These are phyloP conservation scores for Fusarium bulbicola DNA, from an alignment of 2,329 filamentous ascomycete species.

Conservation along the genomic window DNA sequence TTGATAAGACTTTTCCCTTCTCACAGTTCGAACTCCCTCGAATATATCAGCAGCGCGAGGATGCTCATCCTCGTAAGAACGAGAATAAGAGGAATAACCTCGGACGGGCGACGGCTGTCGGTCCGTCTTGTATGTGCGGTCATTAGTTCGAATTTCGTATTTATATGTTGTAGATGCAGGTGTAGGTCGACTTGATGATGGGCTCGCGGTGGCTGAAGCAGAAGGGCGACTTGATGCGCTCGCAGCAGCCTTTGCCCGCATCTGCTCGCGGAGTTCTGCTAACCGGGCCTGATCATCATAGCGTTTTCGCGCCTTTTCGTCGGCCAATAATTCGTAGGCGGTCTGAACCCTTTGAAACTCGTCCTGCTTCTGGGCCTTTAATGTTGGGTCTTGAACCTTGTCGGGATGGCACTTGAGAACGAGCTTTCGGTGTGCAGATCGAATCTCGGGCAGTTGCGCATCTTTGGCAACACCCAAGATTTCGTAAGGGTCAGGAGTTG, in stretches of 20 bases:
- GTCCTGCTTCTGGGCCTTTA: constrained; percentile 81
- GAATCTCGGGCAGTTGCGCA: constrained; percentile 76
- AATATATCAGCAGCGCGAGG: constrained; percentile 51
- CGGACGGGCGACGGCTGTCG: constrained; percentile 42
- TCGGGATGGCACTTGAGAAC: constrained; percentile 91
- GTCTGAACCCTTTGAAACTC: constrained; percentile 94
- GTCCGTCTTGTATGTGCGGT: constrained; percentile 54
- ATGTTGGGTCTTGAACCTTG: constrained; percentile 81
- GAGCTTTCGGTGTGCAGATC: constrained; percentile 83
- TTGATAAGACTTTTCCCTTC: constrained; percentile 59
- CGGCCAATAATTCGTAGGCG: constrained; percentile 89
- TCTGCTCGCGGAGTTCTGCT: constrained; percentile 69
- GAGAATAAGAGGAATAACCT: constrained; percentile 47
- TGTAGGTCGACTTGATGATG: constrained; percentile 42
- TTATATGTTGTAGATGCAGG: constrained; percentile 50
- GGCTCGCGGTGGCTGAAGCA: constrained; percentile 10
- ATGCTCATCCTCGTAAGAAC: constrained; percentile 59
- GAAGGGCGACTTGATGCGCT: constrained; percentile 17
- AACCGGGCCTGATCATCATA: constrained; percentile 82
- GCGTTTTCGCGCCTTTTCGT: constrained; percentile 74
- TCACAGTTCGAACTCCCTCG: constrained; percentile 55
- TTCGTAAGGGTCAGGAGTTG: constrained; percentile 79
- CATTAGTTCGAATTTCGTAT: constrained; percentile 61
- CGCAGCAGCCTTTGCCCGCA: constrained; percentile 50
- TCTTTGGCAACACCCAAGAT: constrained; percentile 77